Base-by-base conservation (phyloP, 2,329 filamentous ascomycete species). In the Fusarium sp. region DNA sequence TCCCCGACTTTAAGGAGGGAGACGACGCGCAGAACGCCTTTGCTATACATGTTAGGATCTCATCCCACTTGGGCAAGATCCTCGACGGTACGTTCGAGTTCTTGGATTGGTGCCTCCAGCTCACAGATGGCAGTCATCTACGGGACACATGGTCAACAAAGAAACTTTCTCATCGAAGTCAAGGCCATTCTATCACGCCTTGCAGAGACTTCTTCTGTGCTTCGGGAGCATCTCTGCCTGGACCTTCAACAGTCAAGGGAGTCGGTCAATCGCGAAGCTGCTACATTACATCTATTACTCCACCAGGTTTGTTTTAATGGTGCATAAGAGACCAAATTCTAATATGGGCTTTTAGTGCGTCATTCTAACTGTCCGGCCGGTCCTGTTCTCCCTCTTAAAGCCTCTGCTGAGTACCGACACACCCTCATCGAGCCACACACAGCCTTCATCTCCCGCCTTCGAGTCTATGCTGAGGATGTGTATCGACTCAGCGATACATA, bases 391-490 rank as follows among this genome's bases (percentile, higher is more conserved):
- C 7, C 72, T 75, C 20, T 35, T 75, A 12, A 75, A 73, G 14
- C 72, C 73, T 29, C 53, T 75, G 0, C 29, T 75, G 4, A 27
- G 46, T 4, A 27, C 27, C 4, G 38, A 51, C 31, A 35, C 24
- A 11, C 11, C 49, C 17, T 8, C 31, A 1, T 63, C 56, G 4
- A 46, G 58, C 9, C 56, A 71, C 17, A 59, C 42, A 10, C 67
- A 64, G 1, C 60, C 38, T 20, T 71, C 58, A 2, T 57, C 72
- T 8, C 46, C 72, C 3, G 72, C 70, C 6, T 75, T 75, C 24
- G 70, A 75, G 33, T 75, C 72, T 6, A 64, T 75, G 72, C 36
- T 75, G 31, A 75, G 64, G 35, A 75, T 75, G 72, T 73, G 73
- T 3, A 72, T 75, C 7, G 67, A 75, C 16, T 75, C 73, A 16